phyloP scores from a whole-genome alignment of 2,329 filamentous ascomycete genomes.

The Stagonosporopsis vannaccii region DNA sequence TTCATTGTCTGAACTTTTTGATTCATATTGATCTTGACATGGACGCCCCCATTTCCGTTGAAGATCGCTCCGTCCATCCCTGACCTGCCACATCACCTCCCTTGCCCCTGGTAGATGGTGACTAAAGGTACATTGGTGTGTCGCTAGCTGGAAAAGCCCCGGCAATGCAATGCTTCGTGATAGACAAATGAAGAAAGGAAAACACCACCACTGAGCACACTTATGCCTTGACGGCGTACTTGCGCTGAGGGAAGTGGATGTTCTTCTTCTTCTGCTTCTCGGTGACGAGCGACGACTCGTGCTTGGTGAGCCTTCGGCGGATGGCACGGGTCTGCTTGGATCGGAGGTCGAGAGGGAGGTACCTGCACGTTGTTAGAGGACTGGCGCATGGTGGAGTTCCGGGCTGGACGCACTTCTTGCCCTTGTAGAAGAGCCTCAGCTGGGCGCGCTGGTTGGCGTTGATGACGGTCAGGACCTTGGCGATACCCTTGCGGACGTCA shows the following conservation, averaged over 20 bases:
- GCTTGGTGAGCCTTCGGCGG: constrained; percentile 89
- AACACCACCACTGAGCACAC: constrained; percentile 38
- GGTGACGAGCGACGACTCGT: constrained; percentile 84
- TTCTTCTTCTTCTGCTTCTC: constrained; percentile 97
- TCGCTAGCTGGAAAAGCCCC: constrained; percentile 49
- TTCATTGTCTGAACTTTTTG: constrained; percentile 49
- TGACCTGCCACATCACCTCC: constrained; percentile 42
- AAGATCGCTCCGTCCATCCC: constrained; percentile 47
- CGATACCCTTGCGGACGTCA: constrained; percentile 99
- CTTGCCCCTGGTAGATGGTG: constrained; percentile 43
- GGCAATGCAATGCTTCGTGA: constrained; percentile 53
- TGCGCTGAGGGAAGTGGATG: constrained; percentile 97
- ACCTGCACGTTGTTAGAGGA: constrained; percentile 53
- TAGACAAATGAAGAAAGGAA: constrained; percentile 48
- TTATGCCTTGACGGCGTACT: constrained; percentile 95
- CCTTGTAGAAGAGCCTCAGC: constrained; percentile 96
- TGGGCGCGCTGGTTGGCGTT: constrained; percentile 99
- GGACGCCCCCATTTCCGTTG: constrained; percentile 51
- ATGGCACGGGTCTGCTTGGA: constrained; percentile 98
- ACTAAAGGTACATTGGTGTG: constrained; percentile 51
- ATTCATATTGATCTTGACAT: constrained; percentile 52
- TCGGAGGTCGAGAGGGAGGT: constrained; percentile 97
- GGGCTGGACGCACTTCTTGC: constrained; percentile 75
- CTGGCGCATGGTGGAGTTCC: constrained; percentile 1
- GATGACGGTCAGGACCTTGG: constrained; percentile 98